A percentile compares a stretch with the other conserved stretches of the same genome.
These are phyloP conservation scores for Cyphellophora attinorum DNA, from an alignment of 2,329 filamentous ascomycete genomes.

Conservation along the genomic window DNA sequence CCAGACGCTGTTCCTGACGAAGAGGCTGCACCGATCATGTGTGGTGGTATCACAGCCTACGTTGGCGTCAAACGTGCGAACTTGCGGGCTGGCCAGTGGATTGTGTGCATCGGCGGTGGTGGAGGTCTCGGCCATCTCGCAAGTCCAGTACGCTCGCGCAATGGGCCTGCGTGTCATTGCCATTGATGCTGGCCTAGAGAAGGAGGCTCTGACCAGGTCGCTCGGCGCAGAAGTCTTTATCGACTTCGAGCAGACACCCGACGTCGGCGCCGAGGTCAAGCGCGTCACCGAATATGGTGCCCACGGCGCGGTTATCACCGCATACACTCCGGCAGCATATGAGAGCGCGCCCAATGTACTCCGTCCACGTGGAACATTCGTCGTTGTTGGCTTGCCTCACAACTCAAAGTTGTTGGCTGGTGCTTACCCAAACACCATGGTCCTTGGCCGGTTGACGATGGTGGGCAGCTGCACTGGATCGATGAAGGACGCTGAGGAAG, in stretches of 20 bases:
- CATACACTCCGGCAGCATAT: constrained; percentile 84
- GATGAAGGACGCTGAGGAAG: constrained; percentile 86
- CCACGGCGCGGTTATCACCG: constrained; percentile 77
- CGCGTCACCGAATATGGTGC: constrained; percentile 67
- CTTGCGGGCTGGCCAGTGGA: constrained; percentile 61
- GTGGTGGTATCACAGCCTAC: constrained; percentile 81
- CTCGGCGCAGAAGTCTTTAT: constrained; percentile 67
- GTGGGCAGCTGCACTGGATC: constrained; percentile 91
- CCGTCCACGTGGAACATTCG: constrained; percentile 68
- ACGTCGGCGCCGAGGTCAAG: constrained; percentile 78
- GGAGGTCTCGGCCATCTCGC: constrained; percentile 73
- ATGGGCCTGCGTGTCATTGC: constrained; percentile 77
- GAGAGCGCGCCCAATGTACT: constrained; percentile 88
- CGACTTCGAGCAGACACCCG: constrained; percentile 67
- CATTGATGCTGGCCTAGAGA: constrained; percentile 76
- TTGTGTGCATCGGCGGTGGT: constrained; percentile 79
- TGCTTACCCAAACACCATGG: constrained; percentile 70
- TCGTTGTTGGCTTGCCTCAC: constrained; percentile 75
- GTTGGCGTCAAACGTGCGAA: constrained; percentile 83
- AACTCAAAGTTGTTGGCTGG: constrained; percentile 39
- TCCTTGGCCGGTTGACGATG: constrained; percentile 87
- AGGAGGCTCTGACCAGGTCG: constrained; percentile 54
- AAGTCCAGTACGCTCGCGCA: constrained; percentile 75
- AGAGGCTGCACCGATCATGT: constrained; percentile 68
- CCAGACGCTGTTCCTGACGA: constrained; percentile 69